These are phyloP conservation scores for Geotrichum ghanense DNA, from an alignment of 805 yeast genomes.

Conservation along the genomic window DNA sequence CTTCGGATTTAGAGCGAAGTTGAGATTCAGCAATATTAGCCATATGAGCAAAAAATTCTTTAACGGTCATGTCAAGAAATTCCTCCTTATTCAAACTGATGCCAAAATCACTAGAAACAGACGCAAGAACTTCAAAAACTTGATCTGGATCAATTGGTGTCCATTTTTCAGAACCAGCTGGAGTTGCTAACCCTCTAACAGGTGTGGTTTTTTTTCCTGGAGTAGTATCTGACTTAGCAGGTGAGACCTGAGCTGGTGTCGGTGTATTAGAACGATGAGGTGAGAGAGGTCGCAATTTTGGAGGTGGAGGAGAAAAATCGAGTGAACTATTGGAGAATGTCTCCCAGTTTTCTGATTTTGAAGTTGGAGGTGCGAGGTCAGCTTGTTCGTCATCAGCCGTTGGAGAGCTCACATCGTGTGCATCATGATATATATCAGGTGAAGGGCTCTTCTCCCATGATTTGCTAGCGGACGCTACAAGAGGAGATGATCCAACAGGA, in stretches of 20 bases:
- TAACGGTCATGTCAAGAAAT: slow-evolving; percentile 58
- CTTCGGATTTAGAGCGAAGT: slow-evolving; percentile 35
- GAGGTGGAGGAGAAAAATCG: neutral
- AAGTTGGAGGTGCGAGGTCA: neutral
- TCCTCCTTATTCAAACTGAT: slow-evolving; percentile 22
- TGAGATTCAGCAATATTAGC: slow-evolving; percentile 43
- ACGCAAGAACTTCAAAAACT: slow-evolving; percentile 24
- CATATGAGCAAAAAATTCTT: slow-evolving; percentile 52
- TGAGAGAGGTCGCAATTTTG: neutral
- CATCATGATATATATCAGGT: neutral
- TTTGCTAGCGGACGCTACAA: neutral
- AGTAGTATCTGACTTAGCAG: neutral
- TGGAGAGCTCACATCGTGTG: neutral
- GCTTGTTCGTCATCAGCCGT: neutral
- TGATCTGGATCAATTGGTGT: slow-evolving; percentile 21
- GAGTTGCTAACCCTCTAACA: neutral
- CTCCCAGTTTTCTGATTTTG: neutral
- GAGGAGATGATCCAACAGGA: no score
- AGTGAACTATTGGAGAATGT: neutral
- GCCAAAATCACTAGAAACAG: slow-evolving; percentile 11
- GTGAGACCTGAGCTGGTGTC: neutral
- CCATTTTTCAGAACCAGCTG: slow-evolving; percentile 6
- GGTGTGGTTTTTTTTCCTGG: neutral
- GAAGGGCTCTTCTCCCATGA: neutral
- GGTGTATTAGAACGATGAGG: neutral